phyloP scores from a whole-genome alignment of 257 asterid genomes.

The Solanum lignicaule region DNA sequence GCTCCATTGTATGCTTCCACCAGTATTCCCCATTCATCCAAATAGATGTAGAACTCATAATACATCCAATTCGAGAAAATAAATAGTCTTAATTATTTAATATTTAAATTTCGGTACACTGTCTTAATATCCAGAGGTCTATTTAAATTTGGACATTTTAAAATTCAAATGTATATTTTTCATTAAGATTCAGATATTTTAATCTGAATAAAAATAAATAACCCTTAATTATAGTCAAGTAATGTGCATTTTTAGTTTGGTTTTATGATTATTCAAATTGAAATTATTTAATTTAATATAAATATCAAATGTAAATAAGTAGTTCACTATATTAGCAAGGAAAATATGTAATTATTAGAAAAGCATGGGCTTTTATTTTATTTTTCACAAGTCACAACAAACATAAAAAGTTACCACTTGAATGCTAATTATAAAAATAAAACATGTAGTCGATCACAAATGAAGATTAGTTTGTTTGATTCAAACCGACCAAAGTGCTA shows the following conservation, averaged over 20 bases:
- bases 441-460: not conserved
- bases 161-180: not conserved
- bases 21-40: not conserved
- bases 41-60: no score
- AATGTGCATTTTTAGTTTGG: not conserved
- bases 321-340: not conserved
- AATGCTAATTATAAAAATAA: not conserved
- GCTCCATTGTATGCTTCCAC: not conserved
- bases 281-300: not conserved
- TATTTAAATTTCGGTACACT: not conserved
- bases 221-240: not conserved
- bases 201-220: no score
- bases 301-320: not conserved
- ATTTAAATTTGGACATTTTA: not conserved
- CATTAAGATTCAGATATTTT: no score
- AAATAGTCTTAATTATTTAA: not conserved
- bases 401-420: not conserved
- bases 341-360: not conserved
- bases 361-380: not conserved
- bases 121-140: not conserved
- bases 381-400: not conserved
- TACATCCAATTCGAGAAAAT: not conserved
- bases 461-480: not conserved
- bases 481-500: not conserved
- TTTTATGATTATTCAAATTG: not conserved